Evolutionary conservation across 345 rosid species (phyloP), one percentile per base, ranked within the genome.

Genomic region (Salix brachista): DNA sequence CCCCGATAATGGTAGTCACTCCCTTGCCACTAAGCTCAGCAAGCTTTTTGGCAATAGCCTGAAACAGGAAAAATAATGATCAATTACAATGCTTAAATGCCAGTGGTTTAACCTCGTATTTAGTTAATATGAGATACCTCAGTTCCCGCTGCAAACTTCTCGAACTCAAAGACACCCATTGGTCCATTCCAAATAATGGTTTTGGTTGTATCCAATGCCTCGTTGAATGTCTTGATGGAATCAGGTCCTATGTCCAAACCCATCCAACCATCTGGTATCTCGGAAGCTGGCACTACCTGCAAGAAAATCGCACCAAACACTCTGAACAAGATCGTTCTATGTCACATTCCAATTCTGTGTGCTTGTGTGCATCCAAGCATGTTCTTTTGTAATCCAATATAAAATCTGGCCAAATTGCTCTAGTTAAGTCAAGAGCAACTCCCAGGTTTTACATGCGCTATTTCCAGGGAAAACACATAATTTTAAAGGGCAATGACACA

Each of bases 151-250:
- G 98, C 98, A 78, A 94, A 94, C 84, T 92, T 92, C 3, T 94
- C 94, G 5, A 94, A 88, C 87, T 94, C 98, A 48, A 94, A 92
- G 61, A 94, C 98, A 69, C 98, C 97, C 98, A 92, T 92, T 4
- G 98, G 98, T 85, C 98, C 98, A 80, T 94, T 94, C 98, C 98
- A 94, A 44, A 94, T 94, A 32, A 94, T 69, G 44, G 98, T 90
- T 73, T 94, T 85, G 65, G 97, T 88, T 5, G 88, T 86, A 70
- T 90, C 97, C 79, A 94, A 68, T 67, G 91, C 81, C 76, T 87
- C 89, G 44, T 77, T 82, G 86, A 94, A 94, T 70, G 91, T 85
- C 87, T 88, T 86, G 72, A 89, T 78, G 60, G 93, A 82, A 82
- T 94, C 92, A 8, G 98, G 98, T 77, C 98, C 98, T 3, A 92